Evolutionary conservation across 805 yeast species (phyloP).

Genomic region (Pichia exigua): DNA sequence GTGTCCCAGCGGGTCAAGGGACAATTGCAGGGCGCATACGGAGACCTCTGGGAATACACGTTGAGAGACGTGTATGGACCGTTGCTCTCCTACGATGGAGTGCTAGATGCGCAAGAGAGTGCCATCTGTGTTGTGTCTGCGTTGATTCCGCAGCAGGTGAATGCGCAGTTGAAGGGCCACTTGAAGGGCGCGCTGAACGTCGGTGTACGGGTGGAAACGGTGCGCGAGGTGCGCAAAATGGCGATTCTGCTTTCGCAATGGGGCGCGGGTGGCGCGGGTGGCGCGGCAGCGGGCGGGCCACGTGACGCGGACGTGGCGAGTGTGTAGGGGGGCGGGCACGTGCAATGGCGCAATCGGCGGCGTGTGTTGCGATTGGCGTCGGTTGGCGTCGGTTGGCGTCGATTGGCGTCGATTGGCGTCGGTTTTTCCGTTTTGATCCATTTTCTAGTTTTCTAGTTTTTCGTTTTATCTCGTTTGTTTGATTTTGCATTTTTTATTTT

Average conservation of each 20-base stretch:
- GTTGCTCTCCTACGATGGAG: constrained; percentile 57
- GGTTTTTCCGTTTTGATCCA: no score
- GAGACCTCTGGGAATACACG: constrained; percentile 75
- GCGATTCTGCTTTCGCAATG: constrained; percentile 56
- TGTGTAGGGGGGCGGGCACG: background rate
- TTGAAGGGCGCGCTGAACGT: constrained; percentile 75
- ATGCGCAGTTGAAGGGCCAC: constrained; percentile 89
- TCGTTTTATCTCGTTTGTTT: no score
- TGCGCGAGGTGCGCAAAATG: constrained; percentile 51
- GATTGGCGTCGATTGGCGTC: no score
- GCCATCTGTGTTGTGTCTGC: constrained; percentile 71
- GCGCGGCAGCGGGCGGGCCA: background rate
- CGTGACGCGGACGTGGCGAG: background rate
- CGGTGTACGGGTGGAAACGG: constrained; percentile 61
- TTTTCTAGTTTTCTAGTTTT: no score
- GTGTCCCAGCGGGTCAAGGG: constrained; percentile 57
- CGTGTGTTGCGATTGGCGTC: no score
- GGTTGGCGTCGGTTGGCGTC: no score
- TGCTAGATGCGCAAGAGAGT: constrained; percentile 61
- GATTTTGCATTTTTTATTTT: no score
- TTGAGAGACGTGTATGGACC: constrained; percentile 72
- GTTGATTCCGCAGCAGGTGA: constrained; percentile 86
- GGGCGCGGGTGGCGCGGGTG: background rate
- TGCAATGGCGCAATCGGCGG: background rate
- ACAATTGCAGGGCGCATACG: constrained; percentile 70